Base-by-base conservation (phyloP, 495 filamentous ascomycete genomes). In the Chaetomium tenue region DNA sequence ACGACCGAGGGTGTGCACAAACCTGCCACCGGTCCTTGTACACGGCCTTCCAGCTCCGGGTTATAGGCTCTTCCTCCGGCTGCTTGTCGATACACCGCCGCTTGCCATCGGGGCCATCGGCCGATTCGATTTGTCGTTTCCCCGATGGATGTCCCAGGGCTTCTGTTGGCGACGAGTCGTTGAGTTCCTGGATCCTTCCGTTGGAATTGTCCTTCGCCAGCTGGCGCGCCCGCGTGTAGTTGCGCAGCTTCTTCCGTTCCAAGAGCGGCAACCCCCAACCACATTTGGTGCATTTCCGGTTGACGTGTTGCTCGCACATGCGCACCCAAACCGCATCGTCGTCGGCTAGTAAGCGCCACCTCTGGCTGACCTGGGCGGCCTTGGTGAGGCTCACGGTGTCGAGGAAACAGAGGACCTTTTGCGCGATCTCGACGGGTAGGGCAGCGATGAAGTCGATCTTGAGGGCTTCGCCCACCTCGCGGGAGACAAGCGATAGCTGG, bases 281-380 rank as follows among this genome's bases (percentile, higher is more conserved):
- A 71, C 94, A 99, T 72, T 97, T 97, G 55, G 87, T 92, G 77
- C 94, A 99, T 74, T 97, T 98, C 56, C 93, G 83, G 69, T 94
- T 91, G 51, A 77, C 98, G 70, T 99, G 94, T 71, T 99, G 94
- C 78, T 97, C 93, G 71, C 94, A 99, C 93, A 99, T 98, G 61
- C 88, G 89, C 68, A 97, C 93, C 94, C 94, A 99, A 2, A 99
- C 94, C 26, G 97, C 88, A 76, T 99, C 93, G 71, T 96, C 92
- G 73, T 97, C 95, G 2, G 94, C 94, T 28, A 99, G 75, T 58
- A 82, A 82, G 62, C 89, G 84, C 94, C 94, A 99, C 62, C 87
- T 83, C 61, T 86, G 86, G 73, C 91, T 97, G 44, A 99, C 95
- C 75, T 97, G 95, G 3, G 95, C 91, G 9, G 93, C 94, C 74